Conservation (phyloP, 116 monocot genomes). For the Iris pallida region DNA sequence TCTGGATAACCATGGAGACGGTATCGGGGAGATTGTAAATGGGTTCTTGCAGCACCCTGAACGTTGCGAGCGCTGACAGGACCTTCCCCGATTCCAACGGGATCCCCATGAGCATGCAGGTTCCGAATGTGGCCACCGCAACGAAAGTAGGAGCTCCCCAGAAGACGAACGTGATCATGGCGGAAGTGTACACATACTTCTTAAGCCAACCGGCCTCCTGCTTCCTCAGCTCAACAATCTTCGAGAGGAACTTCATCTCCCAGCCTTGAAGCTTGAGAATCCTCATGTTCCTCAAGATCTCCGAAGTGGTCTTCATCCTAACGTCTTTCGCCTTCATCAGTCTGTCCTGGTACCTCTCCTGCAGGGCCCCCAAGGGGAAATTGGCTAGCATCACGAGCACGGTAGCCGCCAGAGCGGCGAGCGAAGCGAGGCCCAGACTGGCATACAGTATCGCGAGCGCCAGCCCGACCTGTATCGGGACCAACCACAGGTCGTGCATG, state of each 20-base stretch:
- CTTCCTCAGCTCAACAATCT: conserved; percentile 33
- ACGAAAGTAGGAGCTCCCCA: conserved; percentile 61
- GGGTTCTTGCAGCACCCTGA: conserved; percentile 40
- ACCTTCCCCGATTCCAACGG: conserved; percentile 46
- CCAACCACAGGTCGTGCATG: conserved; percentile 39
- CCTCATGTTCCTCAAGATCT: conserved; percentile 56
- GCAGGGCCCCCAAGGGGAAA: conserved; percentile 29
- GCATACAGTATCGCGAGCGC: conserved; percentile 33
- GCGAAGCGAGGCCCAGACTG: conserved; percentile 33
- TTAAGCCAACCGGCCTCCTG: conserved; percentile 46
- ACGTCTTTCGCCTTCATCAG: conserved; percentile 53
- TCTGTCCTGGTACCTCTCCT: conserved; percentile 36
- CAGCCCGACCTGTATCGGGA: conserved; percentile 28
- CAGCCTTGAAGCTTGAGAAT: conserved; percentile 69
- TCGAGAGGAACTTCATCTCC: conserved; percentile 53
- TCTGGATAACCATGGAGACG: conserved; percentile 37
- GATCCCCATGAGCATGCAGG: conserved; percentile 36
- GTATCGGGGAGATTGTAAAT: conserved; percentile 49
- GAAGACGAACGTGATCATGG: conserved; percentile 20
- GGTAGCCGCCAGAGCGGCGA: conserved; percentile 36
- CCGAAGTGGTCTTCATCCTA: conserved; percentile 54
- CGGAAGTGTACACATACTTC: conserved; percentile 39
- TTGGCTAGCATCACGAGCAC: conserved; percentile 34
- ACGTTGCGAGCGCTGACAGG: conserved; percentile 58
- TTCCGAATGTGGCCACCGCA: conserved; percentile 40